Conservation (phyloP, 768 basidiomycete species). For the Paxillus involutus region DNA sequence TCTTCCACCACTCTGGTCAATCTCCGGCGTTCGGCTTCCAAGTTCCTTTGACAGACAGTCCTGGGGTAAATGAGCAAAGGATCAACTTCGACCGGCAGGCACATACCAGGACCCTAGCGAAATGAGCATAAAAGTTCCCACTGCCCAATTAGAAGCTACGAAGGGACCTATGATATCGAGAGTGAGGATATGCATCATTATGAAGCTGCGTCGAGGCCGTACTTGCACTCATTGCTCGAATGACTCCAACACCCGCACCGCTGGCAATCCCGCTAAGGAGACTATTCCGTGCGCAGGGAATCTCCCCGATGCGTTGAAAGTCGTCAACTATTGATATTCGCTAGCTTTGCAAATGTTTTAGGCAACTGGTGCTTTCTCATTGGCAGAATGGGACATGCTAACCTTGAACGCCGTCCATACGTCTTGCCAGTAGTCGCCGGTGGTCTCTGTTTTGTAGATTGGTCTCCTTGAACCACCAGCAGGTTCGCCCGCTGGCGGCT, state of each 20-base stretch:
- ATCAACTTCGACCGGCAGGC: conserved; percentile 1
- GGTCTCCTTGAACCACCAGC: conserved; percentile 18
- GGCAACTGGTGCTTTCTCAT: background rate
- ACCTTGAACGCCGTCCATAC: conserved; percentile 32
- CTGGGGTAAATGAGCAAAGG: conserved; percentile 33
- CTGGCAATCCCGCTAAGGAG: conserved; percentile 78
- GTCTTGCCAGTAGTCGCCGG: conserved; percentile 33
- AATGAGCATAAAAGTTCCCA: conserved; percentile 68
- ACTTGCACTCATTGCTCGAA: conserved; percentile 69
- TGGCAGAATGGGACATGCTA: background rate
- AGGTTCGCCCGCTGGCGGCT: conserved; percentile 1
- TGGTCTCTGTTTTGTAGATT: conserved; percentile 30
- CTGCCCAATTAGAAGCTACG: conserved; percentile 76
- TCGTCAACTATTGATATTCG: conserved; percentile 50
- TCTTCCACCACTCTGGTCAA: conserved; percentile 58
- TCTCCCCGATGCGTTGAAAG: conserved; percentile 58
- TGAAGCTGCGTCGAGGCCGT: conserved; percentile 25
- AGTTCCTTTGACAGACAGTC: conserved; percentile 62
- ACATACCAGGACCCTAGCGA: conserved; percentile 71
- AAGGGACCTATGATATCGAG: conserved; percentile 41
- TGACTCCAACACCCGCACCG: conserved; percentile 73
- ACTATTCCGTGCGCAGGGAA: conserved; percentile 78
- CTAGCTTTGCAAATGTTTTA: conserved; percentile 37
- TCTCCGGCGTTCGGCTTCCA: conserved; percentile 52
- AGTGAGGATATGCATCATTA: conserved; percentile 5